These are phyloP conservation scores for Ceratocystis lukuohia DNA, from an alignment of 2,329 filamentous ascomycete genomes.

Conservation along the genomic window DNA sequence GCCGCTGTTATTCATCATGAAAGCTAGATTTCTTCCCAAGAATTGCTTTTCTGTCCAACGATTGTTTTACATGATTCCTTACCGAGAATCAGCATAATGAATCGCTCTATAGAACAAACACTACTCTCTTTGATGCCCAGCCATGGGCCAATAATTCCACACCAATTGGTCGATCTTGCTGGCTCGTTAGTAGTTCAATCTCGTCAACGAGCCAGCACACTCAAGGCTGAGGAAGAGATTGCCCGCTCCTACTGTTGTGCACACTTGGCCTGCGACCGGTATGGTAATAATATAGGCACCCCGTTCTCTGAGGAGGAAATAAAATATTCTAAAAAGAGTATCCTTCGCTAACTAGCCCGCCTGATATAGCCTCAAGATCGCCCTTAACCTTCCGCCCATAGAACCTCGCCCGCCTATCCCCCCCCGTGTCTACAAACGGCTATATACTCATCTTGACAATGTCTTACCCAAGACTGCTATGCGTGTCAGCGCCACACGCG, in stretches of 20 bases:
- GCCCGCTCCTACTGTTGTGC: constrained; percentile 75
- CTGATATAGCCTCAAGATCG: constrained; percentile 54
- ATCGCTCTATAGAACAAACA: constrained; percentile 58
- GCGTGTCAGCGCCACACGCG: constrained; percentile 22
- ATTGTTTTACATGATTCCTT: background rate
- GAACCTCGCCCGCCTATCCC: constrained; percentile 64
- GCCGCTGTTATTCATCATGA: too few species aligned
- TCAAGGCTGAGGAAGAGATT: constrained; percentile 79
- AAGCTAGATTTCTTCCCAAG: too few species aligned
- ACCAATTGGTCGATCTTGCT: constrained; percentile 57
- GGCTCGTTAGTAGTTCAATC: constrained; percentile 68
- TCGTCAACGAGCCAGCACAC: constrained; percentile 56
- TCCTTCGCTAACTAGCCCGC: background rate
- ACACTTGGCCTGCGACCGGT: constrained; percentile 82
- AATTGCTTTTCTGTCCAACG: background rate
- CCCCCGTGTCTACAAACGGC: constrained; percentile 67
- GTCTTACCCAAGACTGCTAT: constrained; percentile 38
- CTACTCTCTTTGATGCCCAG: constrained; percentile 63
- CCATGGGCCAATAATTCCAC: constrained; percentile 52
- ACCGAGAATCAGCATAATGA: constrained; percentile 41
- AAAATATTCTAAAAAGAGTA: background rate
- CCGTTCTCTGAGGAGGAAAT: background rate
- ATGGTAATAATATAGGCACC: constrained; percentile 18
- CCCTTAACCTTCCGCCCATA: constrained; percentile 63
- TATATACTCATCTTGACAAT: constrained; percentile 68